A percentile compares a stretch with the other conserved stretches of the same genome.
These are phyloP conservation scores for Choanephora cucurbitarum DNA, from an alignment of 371 early-diverging fungal genomes.

Conservation along the genomic window DNA sequence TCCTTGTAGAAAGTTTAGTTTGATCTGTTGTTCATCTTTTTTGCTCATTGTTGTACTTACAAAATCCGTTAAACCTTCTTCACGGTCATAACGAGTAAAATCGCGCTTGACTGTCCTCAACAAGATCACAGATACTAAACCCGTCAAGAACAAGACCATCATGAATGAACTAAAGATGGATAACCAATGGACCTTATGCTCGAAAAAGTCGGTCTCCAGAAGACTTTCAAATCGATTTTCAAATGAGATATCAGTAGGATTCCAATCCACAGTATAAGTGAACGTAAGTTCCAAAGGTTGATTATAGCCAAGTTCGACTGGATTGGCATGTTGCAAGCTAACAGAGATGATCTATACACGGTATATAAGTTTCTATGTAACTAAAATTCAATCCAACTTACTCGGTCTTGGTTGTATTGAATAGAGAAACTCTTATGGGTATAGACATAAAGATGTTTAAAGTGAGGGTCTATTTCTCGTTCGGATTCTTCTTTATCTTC, in stretches of 20 bases:
- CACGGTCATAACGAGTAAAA: conserved; percentile 79
- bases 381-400: conserved; percentile 6
- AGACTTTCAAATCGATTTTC: conserved; percentile 67
- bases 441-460: conserved; percentile 45
- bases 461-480: conserved; percentile 23
- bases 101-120: conserved; percentile 77
- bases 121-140: conserved; percentile 73
- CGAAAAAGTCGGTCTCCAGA: conserved; percentile 77
- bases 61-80: conserved; percentile 73
- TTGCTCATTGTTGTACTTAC: conserved; percentile 35
- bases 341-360: conserved; percentile 66
- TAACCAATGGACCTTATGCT: conserved; percentile 87
- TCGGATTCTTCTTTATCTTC: conserved; percentile 29
- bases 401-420: conserved; percentile 61
- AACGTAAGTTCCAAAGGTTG: conserved; percentile 55
- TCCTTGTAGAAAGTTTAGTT: conserved; percentile 52
- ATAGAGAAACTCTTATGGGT: conserved; percentile 67
- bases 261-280: conserved; percentile 77
- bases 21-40: background rate
- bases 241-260: conserved; percentile 55
- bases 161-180: conserved; percentile 85
- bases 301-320: conserved; percentile 33
- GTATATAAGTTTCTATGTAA: no score
- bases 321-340: conserved; percentile 39
- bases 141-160: conserved; percentile 81